These are phyloP conservation scores for Aspergillus neoniger DNA, from an alignment of 2,329 filamentous ascomycete genomes.

Conservation along the genomic window DNA sequence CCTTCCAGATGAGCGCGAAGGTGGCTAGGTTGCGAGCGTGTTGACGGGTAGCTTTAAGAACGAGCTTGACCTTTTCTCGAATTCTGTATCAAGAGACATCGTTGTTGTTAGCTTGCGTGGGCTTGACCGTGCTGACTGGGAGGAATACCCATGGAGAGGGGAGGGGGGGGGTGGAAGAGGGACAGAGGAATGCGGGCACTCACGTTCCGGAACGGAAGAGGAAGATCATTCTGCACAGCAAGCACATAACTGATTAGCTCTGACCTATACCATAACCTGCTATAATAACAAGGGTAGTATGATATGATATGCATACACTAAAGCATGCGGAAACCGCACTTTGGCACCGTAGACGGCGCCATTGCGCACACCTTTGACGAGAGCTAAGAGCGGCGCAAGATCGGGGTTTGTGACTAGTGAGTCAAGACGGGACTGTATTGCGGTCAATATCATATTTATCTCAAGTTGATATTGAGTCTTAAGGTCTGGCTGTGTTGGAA, in stretches of 20 bases:
- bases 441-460: too few relatives aligned
- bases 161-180: not conserved
- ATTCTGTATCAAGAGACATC: conserved; percentile 47
- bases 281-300: not conserved
- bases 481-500: not conserved
- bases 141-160: too few relatives aligned
- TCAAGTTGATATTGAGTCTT: too few relatives aligned
- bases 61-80: conserved; percentile 73
- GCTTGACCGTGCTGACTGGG: too few relatives aligned
- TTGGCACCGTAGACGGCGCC: conserved; percentile 95
- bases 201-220: conserved; percentile 90
- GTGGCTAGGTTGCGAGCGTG: conserved; percentile 90
- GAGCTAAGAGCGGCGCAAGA: conserved; percentile 79
- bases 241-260: conserved; percentile 21
- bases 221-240: conserved; percentile 75
- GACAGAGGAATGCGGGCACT: conserved; percentile 35
- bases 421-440: conserved; percentile 66
- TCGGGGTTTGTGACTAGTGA: conserved; percentile 76
- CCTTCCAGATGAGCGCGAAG: conserved; percentile 90
- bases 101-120: conserved; percentile 5
- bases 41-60: conserved; percentile 82
- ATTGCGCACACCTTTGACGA: conserved; percentile 94
- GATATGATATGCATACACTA: conserved; percentile 62
- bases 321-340: conserved; percentile 95
- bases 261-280: too few relatives aligned